Conservation (phyloP, 805 yeast species). For the Kodamaea restingae region DNA sequence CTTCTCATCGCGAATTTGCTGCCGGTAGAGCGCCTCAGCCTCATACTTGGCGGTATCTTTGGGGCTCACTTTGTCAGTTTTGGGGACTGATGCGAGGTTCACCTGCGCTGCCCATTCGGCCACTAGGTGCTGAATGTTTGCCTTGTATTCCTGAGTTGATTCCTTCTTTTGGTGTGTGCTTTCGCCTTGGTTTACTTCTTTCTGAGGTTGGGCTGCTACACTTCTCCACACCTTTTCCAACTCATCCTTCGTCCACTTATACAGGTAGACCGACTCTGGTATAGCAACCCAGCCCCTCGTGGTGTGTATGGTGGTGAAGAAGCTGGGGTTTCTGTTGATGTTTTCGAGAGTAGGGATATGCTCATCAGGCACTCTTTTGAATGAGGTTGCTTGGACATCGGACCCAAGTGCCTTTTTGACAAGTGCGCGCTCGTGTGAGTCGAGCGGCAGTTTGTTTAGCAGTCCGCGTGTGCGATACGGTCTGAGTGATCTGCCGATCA, state of each 20-base stretch:
- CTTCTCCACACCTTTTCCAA: background rate
- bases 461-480: conserved; percentile 10
- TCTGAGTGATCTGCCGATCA: background rate
- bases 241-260: conserved; percentile 19
- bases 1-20: conserved; percentile 22
- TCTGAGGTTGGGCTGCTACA: too few species aligned
- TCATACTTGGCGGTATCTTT: conserved; percentile 13
- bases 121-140: background rate
- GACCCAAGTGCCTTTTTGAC: background rate
- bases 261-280: conserved; percentile 15
- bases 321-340: conserved; percentile 12
- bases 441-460: conserved; percentile 4
- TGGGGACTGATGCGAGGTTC: conserved; percentile 5
- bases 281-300: conserved; percentile 22
- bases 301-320: conserved; percentile 16
- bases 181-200: background rate
- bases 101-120: conserved; percentile 15
- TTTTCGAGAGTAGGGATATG: conserved; percentile 11
- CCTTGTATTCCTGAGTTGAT: too few species aligned
- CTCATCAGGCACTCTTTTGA: background rate
- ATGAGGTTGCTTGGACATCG: background rate
- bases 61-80: conserved; percentile 11
- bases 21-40: conserved; percentile 19
- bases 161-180: background rate
- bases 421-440: conserved; percentile 1